Evolutionary conservation across 768 basidiomycete genomes (phyloP).

Genomic region (Clitopilus passeckerianus): DNA sequence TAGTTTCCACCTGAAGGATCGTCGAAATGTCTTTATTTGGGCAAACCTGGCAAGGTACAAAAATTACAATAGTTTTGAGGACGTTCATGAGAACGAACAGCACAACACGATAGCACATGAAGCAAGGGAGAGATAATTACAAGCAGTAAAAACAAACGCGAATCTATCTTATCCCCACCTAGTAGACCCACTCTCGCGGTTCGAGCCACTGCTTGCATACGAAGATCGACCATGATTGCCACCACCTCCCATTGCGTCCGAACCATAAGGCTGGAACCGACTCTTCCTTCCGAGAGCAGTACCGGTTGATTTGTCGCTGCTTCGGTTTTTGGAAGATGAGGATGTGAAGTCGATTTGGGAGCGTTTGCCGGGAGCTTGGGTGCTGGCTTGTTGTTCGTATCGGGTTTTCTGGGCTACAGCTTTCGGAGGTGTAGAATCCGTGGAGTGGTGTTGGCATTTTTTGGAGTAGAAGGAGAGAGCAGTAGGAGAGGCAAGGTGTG

Average conservation of each 20-base stretch:
- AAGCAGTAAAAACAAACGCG: background rate
- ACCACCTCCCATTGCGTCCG: background rate
- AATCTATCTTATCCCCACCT: background rate
- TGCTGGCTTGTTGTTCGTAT: slow-evolving; percentile 52
- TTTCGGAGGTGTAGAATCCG: slow-evolving; percentile 20
- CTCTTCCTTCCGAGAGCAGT: slow-evolving; percentile 18
- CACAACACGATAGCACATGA: background rate
- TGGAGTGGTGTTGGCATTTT: no score
- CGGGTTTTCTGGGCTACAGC: slow-evolving; percentile 59
- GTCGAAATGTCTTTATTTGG: no score
- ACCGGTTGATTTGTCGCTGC: slow-evolving; percentile 7
- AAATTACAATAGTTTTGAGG: background rate
- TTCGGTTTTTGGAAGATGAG: slow-evolving; percentile 8
- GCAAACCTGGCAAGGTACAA: no score
- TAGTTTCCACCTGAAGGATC: no score
- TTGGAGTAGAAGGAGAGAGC: no score
- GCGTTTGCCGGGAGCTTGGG: slow-evolving; percentile 51
- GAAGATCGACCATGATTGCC: background rate
- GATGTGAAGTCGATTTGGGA: slow-evolving; percentile 58
- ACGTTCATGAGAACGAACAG: background rate
- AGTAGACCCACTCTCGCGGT: background rate
- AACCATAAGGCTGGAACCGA: slow-evolving; percentile 23
- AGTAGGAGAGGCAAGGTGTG: slow-evolving; percentile 8
- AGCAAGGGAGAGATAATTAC: background rate
- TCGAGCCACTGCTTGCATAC: background rate